Evolutionary conservation across 306 rosid species (phyloP), one percentile per base, ranked within the genome.

Genomic region (Rubus parviflorus): DNA sequence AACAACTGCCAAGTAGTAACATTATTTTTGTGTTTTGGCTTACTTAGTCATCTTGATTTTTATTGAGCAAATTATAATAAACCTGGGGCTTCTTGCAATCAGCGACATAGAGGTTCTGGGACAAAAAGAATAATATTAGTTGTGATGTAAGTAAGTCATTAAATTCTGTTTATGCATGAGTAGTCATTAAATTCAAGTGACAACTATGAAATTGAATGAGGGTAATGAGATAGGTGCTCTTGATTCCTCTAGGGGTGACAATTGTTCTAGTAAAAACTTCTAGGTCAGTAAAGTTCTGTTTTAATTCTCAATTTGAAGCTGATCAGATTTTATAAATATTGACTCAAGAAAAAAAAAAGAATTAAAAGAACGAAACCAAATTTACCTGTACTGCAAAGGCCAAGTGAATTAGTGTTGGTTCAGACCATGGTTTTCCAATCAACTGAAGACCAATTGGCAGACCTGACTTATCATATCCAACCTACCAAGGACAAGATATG

Each of bases 381-480:
- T 71, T 46, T 83, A 94, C 98, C 96, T 90, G 95, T 92, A 82
- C 62, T 51, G 95, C 97, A 76, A 13, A 84, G 58, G 97, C 97
- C 63, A 94, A 78, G 79, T 86, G 95, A 76, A 90, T 89, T 8
- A 94, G 65, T 60, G 97, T 90, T 66, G 98, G 85, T 85, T 94
- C 98, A 54, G 91, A 89, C 97, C 97, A 94, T 71, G 97, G 97
- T 84, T 83, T 88, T 72, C 98, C 97, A 38, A 94, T 89, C 79
- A 94, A 90, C 79, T 94, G 98, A 83, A 94, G 97, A 45, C 98
- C 98, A 75, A 94, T 94, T 17, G 98, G 98, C 85, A 94, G 81
- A 76, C 98, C 98, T 15, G 64, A 46, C 81, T 88, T 87, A 65
- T 90, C 97, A 42, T 86, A 90, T 48, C 98, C 98, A 79, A 92